Percentiles rank a stretch among this genome's conserved stretches.
Evolutionary conservation across 2,329 filamentous ascomycete genomes (phyloP).

Genomic region (Fusarium compactum): DNA sequence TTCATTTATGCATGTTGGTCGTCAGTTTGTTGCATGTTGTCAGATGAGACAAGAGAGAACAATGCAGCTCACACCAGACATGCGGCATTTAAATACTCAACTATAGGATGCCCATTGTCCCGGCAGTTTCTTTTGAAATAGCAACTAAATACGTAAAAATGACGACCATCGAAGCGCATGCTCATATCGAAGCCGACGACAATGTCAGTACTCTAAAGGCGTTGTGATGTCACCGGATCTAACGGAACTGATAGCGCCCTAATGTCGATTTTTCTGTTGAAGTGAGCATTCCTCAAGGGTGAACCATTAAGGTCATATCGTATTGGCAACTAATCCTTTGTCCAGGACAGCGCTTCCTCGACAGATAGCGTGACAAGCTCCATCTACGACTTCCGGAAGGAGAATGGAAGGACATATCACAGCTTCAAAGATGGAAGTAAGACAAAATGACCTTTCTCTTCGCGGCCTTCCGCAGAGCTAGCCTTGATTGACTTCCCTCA

Average conservation of each 20-base stretch:
- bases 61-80: background rate
- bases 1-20: conserved; percentile 9
- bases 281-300: background rate
- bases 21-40: background rate
- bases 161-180: conserved; percentile 23
- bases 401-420: conserved; percentile 30
- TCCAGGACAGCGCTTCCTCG: conserved; percentile 15
- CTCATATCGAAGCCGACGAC: conserved; percentile 14
- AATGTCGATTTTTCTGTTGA: background rate
- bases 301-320: too few species aligned
- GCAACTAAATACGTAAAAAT: background rate
- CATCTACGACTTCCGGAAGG: conserved; percentile 14
- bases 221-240: background rate
- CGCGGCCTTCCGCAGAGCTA: fast-evolving
- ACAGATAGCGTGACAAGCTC: conserved; percentile 28
- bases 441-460: background rate
- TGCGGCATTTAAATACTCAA: conserved; percentile 15
- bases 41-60: conserved; percentile 16
- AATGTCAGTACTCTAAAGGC: background rate
- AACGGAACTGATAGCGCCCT: fast-evolving
- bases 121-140: background rate
- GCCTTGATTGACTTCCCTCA: background rate
- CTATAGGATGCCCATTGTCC: background rate
- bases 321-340: background rate
- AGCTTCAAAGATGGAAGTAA: conserved; percentile 19